Percentiles rank a stretch among this genome's conserved stretches.
Conservation (phyloP, 2,329 filamentous ascomycete genomes). For the Fusarium poae region DNA sequence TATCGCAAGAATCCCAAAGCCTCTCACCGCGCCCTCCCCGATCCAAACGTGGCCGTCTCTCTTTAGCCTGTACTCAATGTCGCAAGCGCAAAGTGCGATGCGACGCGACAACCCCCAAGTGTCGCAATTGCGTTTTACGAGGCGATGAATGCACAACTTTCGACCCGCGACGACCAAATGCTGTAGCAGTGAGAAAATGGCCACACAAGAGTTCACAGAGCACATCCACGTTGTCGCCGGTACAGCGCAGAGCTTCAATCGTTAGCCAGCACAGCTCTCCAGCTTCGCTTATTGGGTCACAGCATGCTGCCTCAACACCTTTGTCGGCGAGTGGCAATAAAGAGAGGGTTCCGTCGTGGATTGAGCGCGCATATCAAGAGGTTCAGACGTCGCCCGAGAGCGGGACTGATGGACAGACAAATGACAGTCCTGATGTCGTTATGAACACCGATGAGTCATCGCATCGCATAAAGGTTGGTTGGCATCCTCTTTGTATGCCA, state of each 20-base stretch:
- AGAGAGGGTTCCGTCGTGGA: constrained; percentile 37
- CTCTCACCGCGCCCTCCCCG: constrained; percentile 26
- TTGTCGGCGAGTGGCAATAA: constrained; percentile 8
- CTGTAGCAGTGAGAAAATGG: constrained; percentile 42
- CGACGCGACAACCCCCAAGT: constrained; percentile 43
- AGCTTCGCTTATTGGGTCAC: constrained; percentile 32
- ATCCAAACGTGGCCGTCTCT: constrained; percentile 33
- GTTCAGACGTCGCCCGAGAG: constrained; percentile 29
- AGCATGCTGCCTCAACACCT: constrained; percentile 22
- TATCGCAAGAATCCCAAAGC: constrained; percentile 14
- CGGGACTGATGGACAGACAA: constrained; percentile 21
- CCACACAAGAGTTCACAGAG: constrained; percentile 30
- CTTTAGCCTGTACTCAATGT: constrained; percentile 38
- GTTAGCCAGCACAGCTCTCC: constrained; percentile 41
- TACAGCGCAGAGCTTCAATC: constrained; percentile 28
- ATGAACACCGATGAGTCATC: constrained; percentile 44
- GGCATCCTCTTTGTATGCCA: accelerated
- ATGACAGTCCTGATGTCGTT: constrained; percentile 41
- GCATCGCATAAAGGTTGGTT: constrained; percentile 41
- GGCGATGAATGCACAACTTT: constrained; percentile 41
- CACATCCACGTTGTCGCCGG: constrained; percentile 1
- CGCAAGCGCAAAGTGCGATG: constrained; percentile 45
- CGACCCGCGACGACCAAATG: constrained; percentile 39
- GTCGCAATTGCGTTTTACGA: constrained; percentile 42
- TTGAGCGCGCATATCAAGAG: constrained; percentile 41